Evolutionary conservation across 306 rosid species (phyloP), one percentile per base, ranked within the genome.

Genomic region (Cicer pinnatifidum): DNA sequence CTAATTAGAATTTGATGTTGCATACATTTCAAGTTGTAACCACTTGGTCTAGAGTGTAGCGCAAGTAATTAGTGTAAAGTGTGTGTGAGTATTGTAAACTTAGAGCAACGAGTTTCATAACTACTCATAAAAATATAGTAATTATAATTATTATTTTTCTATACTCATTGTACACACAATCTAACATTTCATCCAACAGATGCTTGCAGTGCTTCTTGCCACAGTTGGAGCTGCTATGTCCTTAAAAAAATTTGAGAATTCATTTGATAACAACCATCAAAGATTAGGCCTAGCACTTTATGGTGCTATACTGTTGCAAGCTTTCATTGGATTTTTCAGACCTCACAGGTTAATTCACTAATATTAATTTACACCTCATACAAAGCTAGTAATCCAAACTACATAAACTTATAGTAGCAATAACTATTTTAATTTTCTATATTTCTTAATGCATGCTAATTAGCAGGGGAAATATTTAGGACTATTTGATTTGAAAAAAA

Each of bases 201-300:
- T 77, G 66, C 43, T 88, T 9, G 78, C 96, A 71, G 88, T 85
- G 66, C 84, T 88, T 78, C 84, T 94, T 65, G 91, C 89, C 75
- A 86, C 91, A 66, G 83, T 85, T 77, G 99, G 93, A 81, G 97
- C 97, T 48, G 85, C 88, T 9, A 65, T 94, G 83, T 94, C 99
- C 46, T 52, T 94, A 20, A 91, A 65, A 75, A 88, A 85, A 65
- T 90, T 94, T 76, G 99, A 91, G 88, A 94, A 94, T 76, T 88
- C 93, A 78, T 94, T 94, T 84, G 86, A 91, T 67, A 94, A 94
- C 82, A 74, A 46, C 64, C 99, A 94, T 76, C 97, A 94, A 82
- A 91, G 94, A 85, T 52, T 94, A 79, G 99, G 99, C 15, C 88
- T 94, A 20, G 93, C 87, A 48, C 96, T 94, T 79, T 94, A 94